Evolutionary conservation across 768 basidiomycete genomes (phyloP), one percentile per base, ranked within the genome.

Genomic region (Pleurotus platypus): DNA sequence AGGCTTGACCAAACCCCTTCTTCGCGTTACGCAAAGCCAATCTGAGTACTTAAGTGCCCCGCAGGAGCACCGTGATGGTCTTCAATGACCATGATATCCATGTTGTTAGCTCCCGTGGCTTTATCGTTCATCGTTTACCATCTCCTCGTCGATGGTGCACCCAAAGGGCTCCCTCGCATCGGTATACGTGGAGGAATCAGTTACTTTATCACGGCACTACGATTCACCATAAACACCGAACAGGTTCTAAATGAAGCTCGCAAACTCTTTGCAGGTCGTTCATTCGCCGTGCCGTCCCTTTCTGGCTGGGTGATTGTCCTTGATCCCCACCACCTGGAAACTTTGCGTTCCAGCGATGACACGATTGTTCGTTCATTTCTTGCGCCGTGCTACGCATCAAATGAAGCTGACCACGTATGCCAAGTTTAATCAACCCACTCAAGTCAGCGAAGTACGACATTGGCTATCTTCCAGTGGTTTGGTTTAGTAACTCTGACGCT

Each of bases 61-160:
- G 24, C 24, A 24, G 24, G 24, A 24, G 24, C 24, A 24, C 46
- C n/a, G 26, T 47, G 46, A 16, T 22, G 46, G 12, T 24, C n/a
- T 24, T 24, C 24, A 24, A 24, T 24, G 24, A 24, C 24, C 24
- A 24, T 24, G 5, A 24, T 3, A 24, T 47, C 16, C 12, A 20
- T 15, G 18, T 24, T 47, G 13, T 13, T 47, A 22, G 46, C 46
- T 16, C 18, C n/a, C 5, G 46, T 22, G 12, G 46, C 46, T 13
- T n/a, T 22, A 5, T 47, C 55, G 55, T 58, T 57, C 58, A 55
- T 64, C 11, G 12, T 49, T 30, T 49, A 49, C 24, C 2, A 15
- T 30, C 24, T 49, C 18, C 11, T 27, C 13, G 37, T 15, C 18
- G 48, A 22, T 18, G 12, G 48, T 15, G 48, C 51, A 12, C 51